Percentiles rank a stretch among this genome's conserved stretches.
Evolutionary conservation across 768 basidiomycete genomes (phyloP).

Genomic region (Mycena rebaudengoi): DNA sequence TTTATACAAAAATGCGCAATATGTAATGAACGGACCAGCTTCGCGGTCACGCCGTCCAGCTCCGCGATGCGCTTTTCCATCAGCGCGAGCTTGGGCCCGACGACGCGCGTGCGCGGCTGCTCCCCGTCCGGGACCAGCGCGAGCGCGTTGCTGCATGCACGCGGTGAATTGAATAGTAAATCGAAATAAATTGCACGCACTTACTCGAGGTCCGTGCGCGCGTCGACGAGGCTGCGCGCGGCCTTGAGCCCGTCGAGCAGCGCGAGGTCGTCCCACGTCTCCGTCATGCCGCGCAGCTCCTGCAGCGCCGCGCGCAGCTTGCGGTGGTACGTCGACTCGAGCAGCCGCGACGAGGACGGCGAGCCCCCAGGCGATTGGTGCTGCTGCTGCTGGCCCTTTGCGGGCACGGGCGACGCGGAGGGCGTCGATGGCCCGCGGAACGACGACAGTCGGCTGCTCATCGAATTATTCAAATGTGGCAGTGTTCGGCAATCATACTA

Average conservation of each 20-base stretch:
- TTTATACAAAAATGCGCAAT: not conserved
- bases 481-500: not conserved
- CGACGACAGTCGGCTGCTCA: conserved; percentile 68
- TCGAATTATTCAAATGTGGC: conserved; percentile 12
- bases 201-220: conserved; percentile 87
- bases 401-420: conserved; percentile 63
- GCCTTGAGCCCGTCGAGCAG: conserved; percentile 81
- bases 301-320: conserved; percentile 74
- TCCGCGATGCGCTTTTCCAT: conserved; percentile 75
- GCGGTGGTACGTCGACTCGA: conserved; percentile 85
- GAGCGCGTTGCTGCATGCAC: conserved; percentile 66
- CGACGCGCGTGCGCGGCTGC: conserved; percentile 66
- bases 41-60: conserved; percentile 63
- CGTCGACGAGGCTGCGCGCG: conserved; percentile 74
- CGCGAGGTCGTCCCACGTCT: conserved; percentile 88
- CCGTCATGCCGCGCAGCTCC: conserved; percentile 68
- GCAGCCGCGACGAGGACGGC: conserved; percentile 55
- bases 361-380: conserved; percentile 42
- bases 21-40: conserved; percentile 64
- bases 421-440: conserved; percentile 86
- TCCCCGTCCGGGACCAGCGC: conserved; percentile 59
- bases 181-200: conserved; percentile 33
- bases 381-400: conserved; percentile 47
- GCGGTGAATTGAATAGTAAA: conserved; percentile 12
- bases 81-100: conserved; percentile 68